A percentile compares a stretch with the other conserved stretches of the same genome.
phyloP scores from a whole-genome alignment of 2,329 filamentous ascomycete genomes.

The Aulographum hederae region DNA sequence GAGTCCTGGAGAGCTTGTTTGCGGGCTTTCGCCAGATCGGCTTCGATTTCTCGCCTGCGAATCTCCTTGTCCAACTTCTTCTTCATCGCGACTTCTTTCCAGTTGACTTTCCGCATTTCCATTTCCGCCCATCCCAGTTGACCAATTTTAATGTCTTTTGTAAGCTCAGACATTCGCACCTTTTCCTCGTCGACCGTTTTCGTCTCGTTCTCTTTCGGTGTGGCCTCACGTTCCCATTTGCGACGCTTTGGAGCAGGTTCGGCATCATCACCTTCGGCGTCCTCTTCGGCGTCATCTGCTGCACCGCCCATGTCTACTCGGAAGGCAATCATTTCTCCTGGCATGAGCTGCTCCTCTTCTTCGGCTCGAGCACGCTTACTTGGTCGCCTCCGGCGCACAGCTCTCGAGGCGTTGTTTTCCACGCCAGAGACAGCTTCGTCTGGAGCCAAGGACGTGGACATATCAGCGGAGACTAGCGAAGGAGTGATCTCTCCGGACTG shows the following conservation, averaged over 20 bases:
- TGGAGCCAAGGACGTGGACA: too few species aligned
- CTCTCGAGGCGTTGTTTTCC: too few species aligned
- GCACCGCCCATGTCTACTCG: neutral
- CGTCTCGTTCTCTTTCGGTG: slow-evolving; percentile 45
- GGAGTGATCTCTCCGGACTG: too few species aligned
- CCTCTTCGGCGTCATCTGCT: neutral
- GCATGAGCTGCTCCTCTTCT: neutral
- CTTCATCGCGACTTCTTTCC: slow-evolving; percentile 25
- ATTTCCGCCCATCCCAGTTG: slow-evolving; percentile 59
- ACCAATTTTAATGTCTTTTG: slow-evolving; percentile 46
- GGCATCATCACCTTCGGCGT: neutral
- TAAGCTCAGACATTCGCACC: slow-evolving; percentile 57
- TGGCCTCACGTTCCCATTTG: slow-evolving; percentile 24
- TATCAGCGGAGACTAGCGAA: too few species aligned
- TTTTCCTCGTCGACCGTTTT: slow-evolving; percentile 43
- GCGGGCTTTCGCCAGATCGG: slow-evolving; percentile 1
- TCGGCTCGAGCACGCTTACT: neutral
- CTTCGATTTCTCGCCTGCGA: neutral
- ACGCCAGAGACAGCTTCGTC: too few species aligned
- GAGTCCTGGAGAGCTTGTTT: slow-evolving; percentile 5
- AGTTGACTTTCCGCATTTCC: slow-evolving; percentile 50
- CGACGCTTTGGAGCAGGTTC: neutral
- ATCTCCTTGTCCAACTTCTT: slow-evolving; percentile 14
- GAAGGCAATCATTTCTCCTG: too few species aligned
- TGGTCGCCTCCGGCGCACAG: too few species aligned